Evolutionary conservation across 78 protist genomes (phyloP).

Genomic region (slime mould (Dictyostelium discoideum)): DNA sequence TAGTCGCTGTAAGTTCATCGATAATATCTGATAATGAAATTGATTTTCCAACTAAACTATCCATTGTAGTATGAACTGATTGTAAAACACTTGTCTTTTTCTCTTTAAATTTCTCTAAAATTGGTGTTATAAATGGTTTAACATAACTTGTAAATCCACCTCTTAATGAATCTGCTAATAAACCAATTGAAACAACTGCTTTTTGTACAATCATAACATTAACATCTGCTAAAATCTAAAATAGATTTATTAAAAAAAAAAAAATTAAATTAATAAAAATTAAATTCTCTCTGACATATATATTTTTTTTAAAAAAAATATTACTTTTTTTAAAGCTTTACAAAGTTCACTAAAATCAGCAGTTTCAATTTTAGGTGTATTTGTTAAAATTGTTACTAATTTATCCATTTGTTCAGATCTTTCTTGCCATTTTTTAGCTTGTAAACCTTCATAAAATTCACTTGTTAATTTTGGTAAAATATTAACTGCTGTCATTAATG

Average conservation of each 20-base stretch:
- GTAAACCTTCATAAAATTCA: constrained; percentile 63
- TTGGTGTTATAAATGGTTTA: constrained; percentile 38
- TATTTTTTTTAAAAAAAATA: background rate
- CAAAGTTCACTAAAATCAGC: constrained; percentile 47
- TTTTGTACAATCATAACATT: constrained; percentile 62
- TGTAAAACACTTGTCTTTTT: constrained; percentile 39
- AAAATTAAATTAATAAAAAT: background rate
- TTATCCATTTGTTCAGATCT: constrained; percentile 55
- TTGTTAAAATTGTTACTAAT: background rate
- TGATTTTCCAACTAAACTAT: background rate
- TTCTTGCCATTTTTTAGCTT: constrained; percentile 63
- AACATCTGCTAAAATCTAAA: constrained; percentile 60
- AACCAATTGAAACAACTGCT: constrained; percentile 40
- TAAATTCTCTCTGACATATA: no score
- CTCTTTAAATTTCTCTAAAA: constrained; percentile 72
- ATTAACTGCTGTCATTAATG: constrained; percentile 54
- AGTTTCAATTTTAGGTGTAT: constrained; percentile 47
- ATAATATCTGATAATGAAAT: constrained; percentile 32
- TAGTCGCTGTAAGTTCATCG: constrained; percentile 18
- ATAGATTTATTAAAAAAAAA: background rate
- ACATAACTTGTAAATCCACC: background rate
- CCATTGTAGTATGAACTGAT: constrained; percentile 62
- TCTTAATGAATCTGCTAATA: constrained; percentile 62
- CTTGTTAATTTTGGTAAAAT: constrained; percentile 24
- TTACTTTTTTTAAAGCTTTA: constrained; percentile 54